Base-by-base conservation (phyloP, 768 basidiomycete genomes). In the Phaeotremella fagi region DNA sequence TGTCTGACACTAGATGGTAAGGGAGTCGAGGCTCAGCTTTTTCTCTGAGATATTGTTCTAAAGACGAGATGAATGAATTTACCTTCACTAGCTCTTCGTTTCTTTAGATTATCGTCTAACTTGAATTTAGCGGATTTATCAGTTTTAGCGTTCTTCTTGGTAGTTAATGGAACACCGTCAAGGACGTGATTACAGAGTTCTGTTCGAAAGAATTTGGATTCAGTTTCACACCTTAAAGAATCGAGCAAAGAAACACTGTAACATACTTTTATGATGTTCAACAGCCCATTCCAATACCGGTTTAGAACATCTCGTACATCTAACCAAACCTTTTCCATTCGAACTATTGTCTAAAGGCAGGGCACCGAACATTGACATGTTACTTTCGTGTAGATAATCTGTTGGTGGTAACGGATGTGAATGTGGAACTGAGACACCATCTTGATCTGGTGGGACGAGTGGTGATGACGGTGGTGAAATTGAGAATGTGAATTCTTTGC, bases 321-420 rank as follows among this genome's bases (percentile, higher is more conserved):
- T 83, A 2, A 60, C 50, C 15, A 55, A 27, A 41, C 52, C 60
- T 35, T 50, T 55, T 23, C 54, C 59, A 1, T 1, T 6, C n/a
- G 49, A 54, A 12, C 86, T 74, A 2, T 83, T 82, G 41, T 79
- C 80, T 15, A 92, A 79, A 4, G 90, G 88, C 51, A 84, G 79
- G 2, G 84, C 79, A 27, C 89, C 89, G 73, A 87, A 94, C 56
- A 86, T 80, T 78, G 85, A 86, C 90, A 90, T 91, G 66, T 91
- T 88, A 43, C 81, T 80, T 6, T 86, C 88, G 24, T 85, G 82
- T 14, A 92, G 83, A 84, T 88, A 89, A 77, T 83, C 80, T 22
- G 88, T 86, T 0, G 90, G 89, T 0, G 89, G 88, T 0, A 85
- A 83, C 0, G 82, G 80, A 2, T 83, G 74, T 1, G 18, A 27